Evolutionary conservation across 2,329 filamentous ascomycete species (phyloP), one percentile per base, ranked within the genome.

Genomic region (Diaporthe ampelina): DNA sequence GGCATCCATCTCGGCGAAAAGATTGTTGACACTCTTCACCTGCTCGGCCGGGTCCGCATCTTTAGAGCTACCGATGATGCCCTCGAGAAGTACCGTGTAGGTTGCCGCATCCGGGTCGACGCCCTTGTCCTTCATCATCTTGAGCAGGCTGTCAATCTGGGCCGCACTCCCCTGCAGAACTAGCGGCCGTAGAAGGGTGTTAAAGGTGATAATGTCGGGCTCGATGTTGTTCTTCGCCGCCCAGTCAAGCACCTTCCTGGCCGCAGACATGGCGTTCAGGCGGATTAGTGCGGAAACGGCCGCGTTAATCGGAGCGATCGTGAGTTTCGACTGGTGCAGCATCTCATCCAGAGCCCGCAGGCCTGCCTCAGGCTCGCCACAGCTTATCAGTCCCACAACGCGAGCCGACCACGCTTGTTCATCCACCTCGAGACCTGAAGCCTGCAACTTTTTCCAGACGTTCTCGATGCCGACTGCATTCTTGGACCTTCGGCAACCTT

Each of bases 11-110:
- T 90, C 86, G 3, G 82, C 77, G 70, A 95, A 86, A 59, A 93
- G 84, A 6, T 81, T 79, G n/a, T 86, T 78, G 9, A 94, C 86
- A 24, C 87, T 84, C 2, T 82, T 79, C 26, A 85, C 72, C 80
- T 93, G 91, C 71, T 91, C 86, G 15, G 85, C 81, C 0, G 85
- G 81, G 2, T 84, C 80, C 63, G 86, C 79, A 37, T 78, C 73
- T 50, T 83, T 79, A 56, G 90, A 82, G 54, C 81, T 78, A 76
- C 84, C 79, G 78, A 90, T 83, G 75, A 89, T 82, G 79, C 88
- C 89, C 56, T 93, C 91, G 10, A 97, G 85, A 73, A 97, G 86
- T 76, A 94, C 90, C 29, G 91, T 94, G 81, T 94, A 94, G 0
- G 94, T 97, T 8, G 88, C 88, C n/a, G 87, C 85, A 80, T 95